Conservation (phyloP, 2,329 filamentous ascomycete genomes). For the Nemania sp. region DNA sequence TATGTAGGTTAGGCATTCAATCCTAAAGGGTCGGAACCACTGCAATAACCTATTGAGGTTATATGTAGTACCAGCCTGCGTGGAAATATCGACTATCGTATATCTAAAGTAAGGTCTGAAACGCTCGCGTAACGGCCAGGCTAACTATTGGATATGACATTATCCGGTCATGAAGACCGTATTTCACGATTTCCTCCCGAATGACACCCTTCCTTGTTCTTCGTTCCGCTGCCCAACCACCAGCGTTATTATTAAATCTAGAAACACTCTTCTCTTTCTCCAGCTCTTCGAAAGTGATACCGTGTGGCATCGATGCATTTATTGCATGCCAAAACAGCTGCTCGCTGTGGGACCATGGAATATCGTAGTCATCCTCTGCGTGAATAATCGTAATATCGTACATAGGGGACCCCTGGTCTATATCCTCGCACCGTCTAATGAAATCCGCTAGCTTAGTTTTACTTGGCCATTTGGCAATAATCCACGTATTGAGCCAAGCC, state of each 20-base stretch:
- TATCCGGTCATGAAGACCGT: constrained; percentile 67
- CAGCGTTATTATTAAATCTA: constrained; percentile 58
- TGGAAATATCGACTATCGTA: too few relatives aligned
- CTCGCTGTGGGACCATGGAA: constrained; percentile 63
- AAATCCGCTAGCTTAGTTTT: constrained; percentile 62
- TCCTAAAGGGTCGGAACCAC: too few relatives aligned
- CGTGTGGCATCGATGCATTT: constrained; percentile 57
- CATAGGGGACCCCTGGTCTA: constrained; percentile 36
- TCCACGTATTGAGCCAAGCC: constrained; percentile 59
- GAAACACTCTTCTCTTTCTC: constrained; percentile 56
- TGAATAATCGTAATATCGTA: constrained; percentile 64
- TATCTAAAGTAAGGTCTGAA: constrained; percentile 43
- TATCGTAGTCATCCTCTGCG: constrained; percentile 64
- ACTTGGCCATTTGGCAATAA: constrained; percentile 63
- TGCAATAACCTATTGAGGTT: too few relatives aligned
- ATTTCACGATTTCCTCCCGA: constrained; percentile 66
- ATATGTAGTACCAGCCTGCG: too few relatives aligned
- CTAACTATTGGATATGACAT: constrained; percentile 69
- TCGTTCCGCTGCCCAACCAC: constrained; percentile 64
- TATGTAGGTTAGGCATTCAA: too few relatives aligned
- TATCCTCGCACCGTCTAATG: constrained; percentile 54
- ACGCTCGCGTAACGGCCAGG: constrained; percentile 62
- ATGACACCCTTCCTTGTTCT: constrained; percentile 60
- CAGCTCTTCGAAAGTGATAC: constrained; percentile 59
- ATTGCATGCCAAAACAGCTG: constrained; percentile 67